These are phyloP conservation scores for Aspergillus ochraceoroseus DNA, from an alignment of 2,329 filamentous ascomycete species.

Conservation along the genomic window DNA sequence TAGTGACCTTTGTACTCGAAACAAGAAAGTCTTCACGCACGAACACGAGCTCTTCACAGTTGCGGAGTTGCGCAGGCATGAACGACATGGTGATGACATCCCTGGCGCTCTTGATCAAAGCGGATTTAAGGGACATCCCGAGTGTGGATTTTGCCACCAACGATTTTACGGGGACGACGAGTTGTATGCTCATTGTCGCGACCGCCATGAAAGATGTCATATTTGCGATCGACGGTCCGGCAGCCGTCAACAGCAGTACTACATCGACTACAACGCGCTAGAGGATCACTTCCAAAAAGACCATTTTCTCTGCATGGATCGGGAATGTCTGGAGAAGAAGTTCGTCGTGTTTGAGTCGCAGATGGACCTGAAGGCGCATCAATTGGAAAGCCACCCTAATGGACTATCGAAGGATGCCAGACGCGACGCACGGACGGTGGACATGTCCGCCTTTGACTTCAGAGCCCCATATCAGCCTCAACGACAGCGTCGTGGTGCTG, in stretches of 20 bases:
- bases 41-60: constrained; percentile 89
- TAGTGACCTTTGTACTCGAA: constrained; percentile 78
- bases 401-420: constrained; percentile 76
- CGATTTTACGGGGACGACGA: constrained; percentile 96
- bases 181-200: constrained; percentile 85
- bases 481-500: constrained; percentile 55
- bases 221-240: constrained; percentile 71
- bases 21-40: constrained; percentile 98
- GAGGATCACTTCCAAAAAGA: constrained; percentile 83
- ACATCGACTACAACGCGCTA: constrained; percentile 77
- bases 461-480: constrained; percentile 63
- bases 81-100: constrained; percentile 83
- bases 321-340: constrained; percentile 91
- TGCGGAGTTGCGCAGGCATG: constrained; percentile 76
- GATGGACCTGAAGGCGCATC: constrained; percentile 90
- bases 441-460: constrained; percentile 81
- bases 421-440: constrained; percentile 76
- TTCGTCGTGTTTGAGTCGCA: constrained; percentile 95
- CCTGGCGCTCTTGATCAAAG: constrained; percentile 88
- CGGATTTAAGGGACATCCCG: constrained; percentile 90
- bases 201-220: constrained; percentile 92
- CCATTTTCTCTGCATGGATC: constrained; percentile 78
- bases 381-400: constrained; percentile 74
- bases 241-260: constrained; percentile 76
- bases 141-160: constrained; percentile 86